Base-by-base conservation (phyloP, 2,329 filamentous ascomycete genomes). In the Fusarium coicis region DNA sequence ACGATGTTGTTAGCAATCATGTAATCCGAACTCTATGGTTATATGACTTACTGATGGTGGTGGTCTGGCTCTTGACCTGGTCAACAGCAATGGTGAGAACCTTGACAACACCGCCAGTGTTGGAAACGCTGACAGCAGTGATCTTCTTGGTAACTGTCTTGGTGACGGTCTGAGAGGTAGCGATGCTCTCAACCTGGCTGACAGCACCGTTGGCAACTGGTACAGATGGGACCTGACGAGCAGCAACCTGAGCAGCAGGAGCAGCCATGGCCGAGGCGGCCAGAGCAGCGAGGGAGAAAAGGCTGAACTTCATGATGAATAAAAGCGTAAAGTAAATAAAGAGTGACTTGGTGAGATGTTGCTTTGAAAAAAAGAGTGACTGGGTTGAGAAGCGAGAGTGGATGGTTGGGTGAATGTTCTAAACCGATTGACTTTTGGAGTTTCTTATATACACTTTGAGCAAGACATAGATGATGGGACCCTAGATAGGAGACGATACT, bases 141-240 rank as follows among this genome's bases (percentile, higher is more conserved):
- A 72, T 72, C 46, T 72, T 72, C 52, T 72, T 50, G 37, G 55
- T 72, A 9, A 70, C 60, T 3, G 43, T 70, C 66, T 72, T 72
- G 63, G 53, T 58, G 43, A 69, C n/a, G 7, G 66, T 65, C 28
- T 53, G 49, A 36, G 68, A 44, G 23, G 43, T 50, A 19, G 42
- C 15, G 15, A 58, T 34, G 34, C 16, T 47, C 21, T 58, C 55
- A 36, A 58, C 18, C n/a, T 37, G 34, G 36, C 15, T 60, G 26
- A 59, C 21, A 26, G 56, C 26, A 8, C 23, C 56, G 16, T 49
- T 42, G 15, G 26, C 16, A 26, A 12, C 39, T 14, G 65, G 66
- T 15, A 52, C 14, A 39, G 57, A 66, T n/a, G 40, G 30, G 40
- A 37, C 55, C 42, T 58, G 42, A 6, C 55, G 55, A 37, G 55